Conservation (phyloP, 768 basidiomycete species). For the Fistulinella prunicolor region DNA sequence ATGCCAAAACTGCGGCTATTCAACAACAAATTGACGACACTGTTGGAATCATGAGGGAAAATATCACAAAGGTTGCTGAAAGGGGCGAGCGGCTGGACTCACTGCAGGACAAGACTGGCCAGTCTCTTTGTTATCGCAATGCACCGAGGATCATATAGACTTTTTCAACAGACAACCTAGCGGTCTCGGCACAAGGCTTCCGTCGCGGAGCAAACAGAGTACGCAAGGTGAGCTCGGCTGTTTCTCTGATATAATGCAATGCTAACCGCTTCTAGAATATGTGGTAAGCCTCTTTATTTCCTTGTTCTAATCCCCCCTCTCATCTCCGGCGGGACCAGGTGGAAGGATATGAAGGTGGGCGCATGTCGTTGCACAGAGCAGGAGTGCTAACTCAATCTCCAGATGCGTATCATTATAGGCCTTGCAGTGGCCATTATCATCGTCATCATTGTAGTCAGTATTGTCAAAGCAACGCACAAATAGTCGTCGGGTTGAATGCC, state of each 20-base stretch:
- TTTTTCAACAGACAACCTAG: constrained; percentile 74
- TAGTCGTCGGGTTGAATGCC: no score
- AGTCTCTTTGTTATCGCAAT: constrained; percentile 28
- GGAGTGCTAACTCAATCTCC: constrained; percentile 11
- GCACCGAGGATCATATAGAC: not conserved
- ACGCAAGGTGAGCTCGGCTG: constrained; percentile 65
- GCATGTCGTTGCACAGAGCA: not conserved
- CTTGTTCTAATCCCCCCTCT: constrained; percentile 2
- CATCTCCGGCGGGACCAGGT: constrained; percentile 46
- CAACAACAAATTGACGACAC: constrained; percentile 98
- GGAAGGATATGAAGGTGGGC: constrained; percentile 95
- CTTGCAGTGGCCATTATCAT: constrained; percentile 87
- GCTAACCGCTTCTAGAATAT: constrained; percentile 58
- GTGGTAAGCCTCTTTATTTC: constrained; percentile 60
- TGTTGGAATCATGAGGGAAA: constrained; percentile 96
- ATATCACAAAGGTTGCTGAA: constrained; percentile 95
- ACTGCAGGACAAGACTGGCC: constrained; percentile 97
- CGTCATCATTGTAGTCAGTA: constrained; percentile 92
- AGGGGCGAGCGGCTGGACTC: constrained; percentile 91
- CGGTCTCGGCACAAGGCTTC: constrained; percentile 99
- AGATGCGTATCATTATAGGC: constrained; percentile 98
- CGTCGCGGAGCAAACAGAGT: constrained; percentile 95
- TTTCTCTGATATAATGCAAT: not conserved
- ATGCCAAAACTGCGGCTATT: constrained; percentile 89
- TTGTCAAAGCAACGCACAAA: constrained; percentile 80